phyloP scores from a whole-genome alignment of 225 moss, liverwort and hornwort genomes.

The Rhytidiadelphus loreus region DNA sequence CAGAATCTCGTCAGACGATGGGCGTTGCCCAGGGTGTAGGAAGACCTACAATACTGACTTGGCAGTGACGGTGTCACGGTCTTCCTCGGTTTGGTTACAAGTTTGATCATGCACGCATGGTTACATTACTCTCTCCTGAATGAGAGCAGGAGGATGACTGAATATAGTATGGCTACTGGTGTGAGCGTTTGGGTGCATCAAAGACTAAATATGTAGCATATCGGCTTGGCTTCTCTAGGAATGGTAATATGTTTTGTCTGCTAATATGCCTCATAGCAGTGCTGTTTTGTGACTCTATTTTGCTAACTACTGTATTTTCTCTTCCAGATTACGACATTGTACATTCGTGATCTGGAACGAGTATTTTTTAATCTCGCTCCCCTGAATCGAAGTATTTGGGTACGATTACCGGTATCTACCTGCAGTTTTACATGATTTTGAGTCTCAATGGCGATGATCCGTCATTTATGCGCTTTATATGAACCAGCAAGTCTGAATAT shows the following conservation, averaged over 20 bases:
- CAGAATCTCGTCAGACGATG: constrained; percentile 80
- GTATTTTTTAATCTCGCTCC: not conserved
- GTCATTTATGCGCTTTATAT: not conserved
- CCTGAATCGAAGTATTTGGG: not conserved
- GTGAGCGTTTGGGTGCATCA: constrained; percentile 28
- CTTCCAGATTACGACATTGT: not conserved
- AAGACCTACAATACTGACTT: constrained; percentile 72
- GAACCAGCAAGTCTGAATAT: not conserved
- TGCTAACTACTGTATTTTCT: not conserved
- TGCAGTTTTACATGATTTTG: not conserved
- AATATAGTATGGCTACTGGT: constrained; percentile 21
- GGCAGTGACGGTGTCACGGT: constrained; percentile 64
- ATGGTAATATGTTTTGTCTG: not conserved
- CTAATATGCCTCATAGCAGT: not conserved
- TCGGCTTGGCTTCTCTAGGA: constrained; percentile 19
- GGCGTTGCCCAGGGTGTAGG: constrained; percentile 84
- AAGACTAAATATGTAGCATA: constrained; percentile 37
- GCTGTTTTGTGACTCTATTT: constrained; percentile 1
- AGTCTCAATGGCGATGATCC: not conserved
- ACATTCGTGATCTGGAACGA: not conserved
- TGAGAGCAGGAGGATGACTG: not conserved
- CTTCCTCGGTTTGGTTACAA: constrained; percentile 63
- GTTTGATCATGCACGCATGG: constrained; percentile 23
- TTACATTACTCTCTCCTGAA: not conserved
- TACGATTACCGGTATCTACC: not conserved